Evolutionary conservation across 371 early-diverging fungal genomes (phyloP), one percentile per base, ranked within the genome.

Genomic region (Batkoa obscura): DNA sequence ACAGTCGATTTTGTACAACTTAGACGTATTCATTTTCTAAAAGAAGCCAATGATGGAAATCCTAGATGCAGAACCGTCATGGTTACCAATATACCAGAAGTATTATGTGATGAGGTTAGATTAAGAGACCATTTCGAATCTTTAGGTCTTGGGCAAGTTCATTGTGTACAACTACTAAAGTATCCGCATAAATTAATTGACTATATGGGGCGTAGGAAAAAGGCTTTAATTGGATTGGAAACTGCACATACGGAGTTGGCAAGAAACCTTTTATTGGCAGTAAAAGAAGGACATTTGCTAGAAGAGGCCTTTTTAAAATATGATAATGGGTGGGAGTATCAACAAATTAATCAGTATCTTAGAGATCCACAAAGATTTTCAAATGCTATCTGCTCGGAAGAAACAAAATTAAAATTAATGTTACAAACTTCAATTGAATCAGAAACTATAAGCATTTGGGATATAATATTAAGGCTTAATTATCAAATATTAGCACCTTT

Each of bases 1-100:
- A 68, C 72, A 39, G 60, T 67, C 45, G 72, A 72, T 37, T 72
- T 70, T 36, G 61, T 68, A 23, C 60, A 68, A 41, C 48, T 74
- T 23, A 49, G 69, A 31, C 61, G 65, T 43, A 54, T 56, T n/a
- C 60, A 64, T 47, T 56, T 61, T 50, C 45, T 59, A 2, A 38
- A 58, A 9, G 59, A 58, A 8, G 61, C 57, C 9, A 46, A 17
- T 10, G 50, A 49, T 33, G 66, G 63, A 23, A 54, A 57, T 30
- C 47, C 61, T 3, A 46, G 58, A 0, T 58, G 54, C 13, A 59
- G 69, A 5, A 66, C 69, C 13, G 60, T 72, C 3, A 64, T 72
- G 55, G 58, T 72, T 15, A 62, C 65, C 31, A 61, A 66, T 43
- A 59, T 72, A 4, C 72, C 69, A 0, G 60, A 65, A 34, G 60